Evolutionary conservation across 345 rosid genomes (phyloP).

Genomic region (Acer yangbiense): DNA sequence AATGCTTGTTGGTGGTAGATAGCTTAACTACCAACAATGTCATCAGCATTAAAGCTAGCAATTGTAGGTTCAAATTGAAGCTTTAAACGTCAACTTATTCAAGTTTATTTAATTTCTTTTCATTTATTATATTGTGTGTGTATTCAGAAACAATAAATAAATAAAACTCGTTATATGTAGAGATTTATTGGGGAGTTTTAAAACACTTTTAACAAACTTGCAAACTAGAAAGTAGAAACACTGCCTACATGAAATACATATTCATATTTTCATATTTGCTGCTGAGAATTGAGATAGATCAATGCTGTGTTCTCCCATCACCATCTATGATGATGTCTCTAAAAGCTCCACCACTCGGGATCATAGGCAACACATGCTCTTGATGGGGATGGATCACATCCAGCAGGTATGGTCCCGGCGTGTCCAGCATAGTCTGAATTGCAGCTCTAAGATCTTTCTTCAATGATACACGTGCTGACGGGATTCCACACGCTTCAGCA

Average conservation of each 20-base stretch:
- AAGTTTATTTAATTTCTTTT: no score
- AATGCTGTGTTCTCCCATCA: slow-evolving; percentile 74
- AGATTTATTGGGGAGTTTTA: not conserved
- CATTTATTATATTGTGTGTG: not conserved
- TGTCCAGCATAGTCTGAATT: slow-evolving; percentile 81
- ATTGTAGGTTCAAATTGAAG: slow-evolving; percentile 65
- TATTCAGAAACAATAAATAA: no score
- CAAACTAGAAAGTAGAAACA: not conserved
- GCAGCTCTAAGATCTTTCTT: slow-evolving; percentile 68
- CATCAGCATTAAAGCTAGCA: slow-evolving; percentile 72
- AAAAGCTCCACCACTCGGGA: slow-evolving; percentile 93
- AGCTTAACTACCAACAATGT: slow-evolving; percentile 58
- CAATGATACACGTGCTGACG: slow-evolving; percentile 77
- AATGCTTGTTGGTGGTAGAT: slow-evolving; percentile 71
- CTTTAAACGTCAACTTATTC: slow-evolving; percentile 33
- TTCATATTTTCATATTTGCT: not conserved
- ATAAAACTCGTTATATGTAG: not conserved
- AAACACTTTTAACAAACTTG: not conserved
- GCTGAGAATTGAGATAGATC: slow-evolving; percentile 9
- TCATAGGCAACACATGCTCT: slow-evolving; percentile 97
- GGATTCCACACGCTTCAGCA: slow-evolving; percentile 86
- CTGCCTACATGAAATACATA: slow-evolving; percentile 14
- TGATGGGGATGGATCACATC: slow-evolving; percentile 96
- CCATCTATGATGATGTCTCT: slow-evolving; percentile 86
- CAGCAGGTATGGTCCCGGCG: slow-evolving; percentile 88